phyloP scores from a whole-genome alignment of 331 rosid species.

The Stylosanthes scabra region DNA sequence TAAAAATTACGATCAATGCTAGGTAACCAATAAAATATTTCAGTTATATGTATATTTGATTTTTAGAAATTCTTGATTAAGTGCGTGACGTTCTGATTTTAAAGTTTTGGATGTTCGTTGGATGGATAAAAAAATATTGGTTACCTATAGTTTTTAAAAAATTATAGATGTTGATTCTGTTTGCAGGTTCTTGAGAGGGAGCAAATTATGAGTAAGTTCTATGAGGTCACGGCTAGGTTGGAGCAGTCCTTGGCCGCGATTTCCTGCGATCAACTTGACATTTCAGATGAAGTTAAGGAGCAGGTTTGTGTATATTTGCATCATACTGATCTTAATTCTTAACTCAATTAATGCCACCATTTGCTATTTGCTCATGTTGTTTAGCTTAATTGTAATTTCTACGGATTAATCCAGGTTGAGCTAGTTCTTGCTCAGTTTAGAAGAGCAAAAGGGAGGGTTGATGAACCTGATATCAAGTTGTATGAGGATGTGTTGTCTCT shows the following conservation, averaged over 20 bases:
- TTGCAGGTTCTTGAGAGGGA: slow-evolving; percentile 88
- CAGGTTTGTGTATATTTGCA: slow-evolving; percentile 61
- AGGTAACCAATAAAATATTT: background rate
- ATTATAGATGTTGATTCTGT: slow-evolving; percentile 39
- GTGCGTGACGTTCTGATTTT: slow-evolving; percentile 1
- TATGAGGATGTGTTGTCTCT: slow-evolving; percentile 67
- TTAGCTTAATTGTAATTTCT: background rate
- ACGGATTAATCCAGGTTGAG: slow-evolving; percentile 68
- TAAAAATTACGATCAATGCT: background rate
- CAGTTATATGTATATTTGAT: no score
- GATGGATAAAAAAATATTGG: no score
- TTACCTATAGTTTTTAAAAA: slow-evolving; percentile 1
- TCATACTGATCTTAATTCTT: background rate
- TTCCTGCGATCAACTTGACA: slow-evolving; percentile 77
- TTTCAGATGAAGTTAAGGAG: slow-evolving; percentile 98
- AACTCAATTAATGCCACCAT: background rate
- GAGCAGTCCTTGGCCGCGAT: slow-evolving; percentile 78
- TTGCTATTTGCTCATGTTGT: slow-evolving; percentile 17
- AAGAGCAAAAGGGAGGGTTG: slow-evolving; percentile 89
- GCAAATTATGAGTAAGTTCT: slow-evolving; percentile 65
- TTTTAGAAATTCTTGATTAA: no score
- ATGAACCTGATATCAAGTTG: slow-evolving; percentile 70
- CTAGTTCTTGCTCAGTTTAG: slow-evolving; percentile 91
- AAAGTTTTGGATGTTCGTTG: slow-evolving; percentile 17
- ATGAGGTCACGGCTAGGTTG: slow-evolving; percentile 67